phyloP scores from a whole-genome alignment of 768 basidiomycete genomes.

The Infundibulicybe gibba region DNA sequence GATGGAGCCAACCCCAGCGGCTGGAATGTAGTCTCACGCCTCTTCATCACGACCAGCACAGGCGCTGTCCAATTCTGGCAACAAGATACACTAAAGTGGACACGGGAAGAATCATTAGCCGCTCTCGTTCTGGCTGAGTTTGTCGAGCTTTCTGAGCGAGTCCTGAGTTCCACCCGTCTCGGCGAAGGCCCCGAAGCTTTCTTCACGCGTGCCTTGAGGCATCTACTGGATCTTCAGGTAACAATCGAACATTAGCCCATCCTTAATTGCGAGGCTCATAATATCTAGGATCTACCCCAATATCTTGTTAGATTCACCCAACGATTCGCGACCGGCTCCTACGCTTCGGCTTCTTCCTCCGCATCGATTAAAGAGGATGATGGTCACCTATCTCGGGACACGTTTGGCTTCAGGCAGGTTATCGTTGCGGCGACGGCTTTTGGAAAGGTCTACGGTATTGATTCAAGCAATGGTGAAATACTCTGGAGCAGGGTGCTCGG shows the following conservation, averaged over 20 bases:
- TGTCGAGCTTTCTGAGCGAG: constrained; percentile 71
- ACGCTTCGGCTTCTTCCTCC: constrained; percentile 44
- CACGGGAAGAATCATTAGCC: constrained; percentile 76
- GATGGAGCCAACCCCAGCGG: constrained; percentile 41
- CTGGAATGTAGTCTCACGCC: constrained; percentile 30
- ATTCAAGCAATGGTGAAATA: constrained; percentile 72
- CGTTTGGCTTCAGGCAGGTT: constrained; percentile 86
- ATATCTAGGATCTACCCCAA: constrained; percentile 59
- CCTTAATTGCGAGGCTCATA: constrained; percentile 22
- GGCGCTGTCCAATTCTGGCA: constrained; percentile 78
- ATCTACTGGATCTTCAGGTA: constrained; percentile 60
- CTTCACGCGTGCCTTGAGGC: constrained; percentile 46
- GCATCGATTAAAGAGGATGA: constrained; percentile 25
- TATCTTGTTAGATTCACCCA: constrained; percentile 64
- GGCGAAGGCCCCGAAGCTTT: constrained; percentile 49
- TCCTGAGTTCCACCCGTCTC: constrained; percentile 23
- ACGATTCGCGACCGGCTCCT: constrained; percentile 71
- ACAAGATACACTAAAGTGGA: constrained; percentile 60
- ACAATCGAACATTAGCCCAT: constrained; percentile 3
- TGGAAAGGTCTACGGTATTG: constrained; percentile 81
- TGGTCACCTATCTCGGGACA: constrained; percentile 55
- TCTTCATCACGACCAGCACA: constrained; percentile 66
- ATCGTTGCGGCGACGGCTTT: constrained; percentile 66
- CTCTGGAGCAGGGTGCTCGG: constrained; percentile 82
- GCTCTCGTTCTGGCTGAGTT: constrained; percentile 62